phyloP scores from a whole-genome alignment of 2,329 filamentous ascomycete genomes.

The Fusarium pseudocircinatum region DNA sequence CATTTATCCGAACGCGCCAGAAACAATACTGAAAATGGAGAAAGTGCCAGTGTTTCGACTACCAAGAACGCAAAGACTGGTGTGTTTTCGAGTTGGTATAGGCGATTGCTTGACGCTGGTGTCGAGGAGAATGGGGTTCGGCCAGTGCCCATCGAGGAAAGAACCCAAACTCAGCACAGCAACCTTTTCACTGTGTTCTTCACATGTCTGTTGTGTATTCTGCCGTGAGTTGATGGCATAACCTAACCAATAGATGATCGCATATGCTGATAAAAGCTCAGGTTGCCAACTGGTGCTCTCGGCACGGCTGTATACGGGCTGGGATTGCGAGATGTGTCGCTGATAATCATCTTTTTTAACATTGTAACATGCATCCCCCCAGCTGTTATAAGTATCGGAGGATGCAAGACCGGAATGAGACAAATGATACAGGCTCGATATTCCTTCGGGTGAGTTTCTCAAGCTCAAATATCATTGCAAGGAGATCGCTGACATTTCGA shows the following conservation, averaged over 20 bases:
- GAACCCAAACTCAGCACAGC: conserved; percentile 62
- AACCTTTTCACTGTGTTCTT: conserved; percentile 71
- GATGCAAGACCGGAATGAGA: conserved; percentile 65
- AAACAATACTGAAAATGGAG: not conserved
- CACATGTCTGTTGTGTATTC: conserved; percentile 64
- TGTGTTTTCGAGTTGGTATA: conserved; percentile 53
- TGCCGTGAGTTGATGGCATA: conserved; percentile 59
- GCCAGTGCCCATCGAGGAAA: conserved; percentile 64
- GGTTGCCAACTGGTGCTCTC: conserved; percentile 67
- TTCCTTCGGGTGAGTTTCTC: conserved; percentile 59
- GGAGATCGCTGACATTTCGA: conserved; percentile 2
- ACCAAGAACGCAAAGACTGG: conserved; percentile 43
- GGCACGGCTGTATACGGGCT: conserved; percentile 64
- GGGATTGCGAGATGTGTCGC: conserved; percentile 62
- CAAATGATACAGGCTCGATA: conserved; percentile 71
- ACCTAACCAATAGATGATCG: not conserved
- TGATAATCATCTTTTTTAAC: conserved; percentile 69
- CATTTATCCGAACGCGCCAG: not conserved
- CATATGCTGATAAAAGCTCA: conserved; percentile 37
- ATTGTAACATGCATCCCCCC: conserved; percentile 63
- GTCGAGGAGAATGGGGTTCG: conserved; percentile 65
- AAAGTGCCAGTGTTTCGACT: conserved; percentile 43
- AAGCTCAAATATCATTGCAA: not conserved
- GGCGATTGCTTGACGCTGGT: conserved; percentile 54
- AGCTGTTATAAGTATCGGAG: conserved; percentile 64